Evolutionary conservation across 176 grass and related monocot species (phyloP).

Genomic region (Bothriochloa decipiens): DNA sequence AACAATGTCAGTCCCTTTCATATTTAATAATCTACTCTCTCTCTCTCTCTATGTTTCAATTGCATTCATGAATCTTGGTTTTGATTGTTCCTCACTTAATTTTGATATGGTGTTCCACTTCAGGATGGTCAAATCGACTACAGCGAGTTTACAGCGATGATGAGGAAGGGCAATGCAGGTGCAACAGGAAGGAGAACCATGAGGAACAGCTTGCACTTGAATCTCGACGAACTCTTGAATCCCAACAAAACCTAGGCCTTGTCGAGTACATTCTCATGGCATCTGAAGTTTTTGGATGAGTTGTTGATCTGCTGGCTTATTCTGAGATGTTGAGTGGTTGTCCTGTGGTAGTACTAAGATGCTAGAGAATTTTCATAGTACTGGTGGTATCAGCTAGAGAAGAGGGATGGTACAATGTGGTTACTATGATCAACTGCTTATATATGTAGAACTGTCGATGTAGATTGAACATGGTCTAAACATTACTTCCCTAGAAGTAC

Average conservation of each 20-base stretch:
- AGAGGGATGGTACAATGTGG: slow-evolving; percentile 19
- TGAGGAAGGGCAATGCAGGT: slow-evolving; percentile 86
- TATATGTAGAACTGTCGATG: slow-evolving; percentile 34
- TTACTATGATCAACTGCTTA: slow-evolving; percentile 36
- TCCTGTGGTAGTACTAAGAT: slow-evolving; percentile 5
- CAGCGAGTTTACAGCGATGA: slow-evolving; percentile 85
- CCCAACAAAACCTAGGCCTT: slow-evolving; percentile 46
- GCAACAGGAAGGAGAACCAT: slow-evolving; percentile 74
- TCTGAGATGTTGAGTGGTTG: slow-evolving; percentile 17
- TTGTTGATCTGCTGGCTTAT: slow-evolving; percentile 14
- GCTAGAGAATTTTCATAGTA: slow-evolving; percentile 35
- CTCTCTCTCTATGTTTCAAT: not conserved
- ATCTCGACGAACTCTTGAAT: slow-evolving; percentile 77
- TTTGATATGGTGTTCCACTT: slow-evolving; percentile 34
- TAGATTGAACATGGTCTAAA: slow-evolving; percentile 39
- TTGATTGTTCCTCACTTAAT: not conserved
- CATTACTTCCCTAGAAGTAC: not conserved
- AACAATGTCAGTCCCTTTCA: slow-evolving; percentile 66
- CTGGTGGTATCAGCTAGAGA: slow-evolving; percentile 30
- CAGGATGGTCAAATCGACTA: slow-evolving; percentile 99
- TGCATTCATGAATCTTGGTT: not conserved
- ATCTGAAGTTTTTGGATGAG: slow-evolving; percentile 34
- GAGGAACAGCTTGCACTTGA: slow-evolving; percentile 65
- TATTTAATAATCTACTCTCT: not conserved
- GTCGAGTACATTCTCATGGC: slow-evolving; percentile 6